Percentiles rank a stretch among this genome's conserved stretches.
Evolutionary conservation across 352 stramenopile genomes (phyloP).

Genomic region (Phytopythium chamaehyphon): DNA sequence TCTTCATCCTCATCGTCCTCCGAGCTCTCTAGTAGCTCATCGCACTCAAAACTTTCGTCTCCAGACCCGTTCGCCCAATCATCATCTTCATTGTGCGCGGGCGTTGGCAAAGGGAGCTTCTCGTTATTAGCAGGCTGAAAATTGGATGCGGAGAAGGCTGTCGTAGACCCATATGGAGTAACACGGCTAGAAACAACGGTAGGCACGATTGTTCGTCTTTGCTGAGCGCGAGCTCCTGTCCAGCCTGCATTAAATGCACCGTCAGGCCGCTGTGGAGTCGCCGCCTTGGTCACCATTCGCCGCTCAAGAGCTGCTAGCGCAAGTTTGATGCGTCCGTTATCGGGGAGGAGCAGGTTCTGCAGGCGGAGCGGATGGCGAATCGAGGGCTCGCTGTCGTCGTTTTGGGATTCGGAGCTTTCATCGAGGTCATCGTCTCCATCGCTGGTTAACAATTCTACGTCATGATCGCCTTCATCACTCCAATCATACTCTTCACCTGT

Average conservation of each 20-base stretch:
- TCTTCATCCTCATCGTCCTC: slow-evolving; percentile 34
- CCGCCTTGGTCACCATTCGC: slow-evolving; percentile 50
- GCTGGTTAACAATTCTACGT: not conserved
- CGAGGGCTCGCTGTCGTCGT: slow-evolving; percentile 2
- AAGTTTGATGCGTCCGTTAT: slow-evolving; percentile 44
- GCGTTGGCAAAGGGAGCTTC: too few relatives aligned
- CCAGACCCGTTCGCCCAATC: slow-evolving; percentile 26
- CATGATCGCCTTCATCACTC: slow-evolving; percentile 11
- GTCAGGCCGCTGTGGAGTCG: not conserved
- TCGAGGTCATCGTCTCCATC: not conserved
- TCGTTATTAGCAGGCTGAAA: not conserved
- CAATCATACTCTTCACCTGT: not conserved
- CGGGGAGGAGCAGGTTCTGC: slow-evolving; percentile 39
- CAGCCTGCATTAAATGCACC: not conserved
- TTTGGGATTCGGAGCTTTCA: slow-evolving; percentile 10
- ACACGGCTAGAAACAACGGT: not conserved
- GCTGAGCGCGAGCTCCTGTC: not conserved
- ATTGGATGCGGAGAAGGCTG: not conserved
- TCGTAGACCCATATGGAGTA: not conserved
- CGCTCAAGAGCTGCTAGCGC: slow-evolving; percentile 62
- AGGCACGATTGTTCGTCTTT: slow-evolving; percentile 1
- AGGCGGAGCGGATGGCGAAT: slow-evolving; percentile 49
- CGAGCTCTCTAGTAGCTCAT: slow-evolving; percentile 59
- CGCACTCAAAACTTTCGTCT: slow-evolving; percentile 67
- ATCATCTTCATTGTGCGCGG: slow-evolving; percentile 1